These are phyloP conservation scores for Colletotrichum tabaci DNA, from an alignment of 2,329 filamentous ascomycete genomes.

Conservation along the genomic window DNA sequence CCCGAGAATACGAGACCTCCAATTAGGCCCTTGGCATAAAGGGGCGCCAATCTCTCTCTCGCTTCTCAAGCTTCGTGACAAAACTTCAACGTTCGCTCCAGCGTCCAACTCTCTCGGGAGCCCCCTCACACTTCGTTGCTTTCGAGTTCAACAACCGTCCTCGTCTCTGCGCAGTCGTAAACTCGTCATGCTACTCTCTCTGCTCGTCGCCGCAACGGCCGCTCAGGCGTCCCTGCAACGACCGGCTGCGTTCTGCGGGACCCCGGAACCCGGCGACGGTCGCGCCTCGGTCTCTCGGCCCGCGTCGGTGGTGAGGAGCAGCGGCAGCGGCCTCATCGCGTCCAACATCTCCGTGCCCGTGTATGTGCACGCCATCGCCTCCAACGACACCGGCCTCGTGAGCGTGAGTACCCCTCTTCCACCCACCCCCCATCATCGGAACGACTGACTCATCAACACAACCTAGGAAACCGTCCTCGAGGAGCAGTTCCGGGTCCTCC, in stretches of 20 bases:
- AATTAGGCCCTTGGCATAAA: neutral
- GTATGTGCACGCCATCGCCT: neutral
- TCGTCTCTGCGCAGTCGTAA: neutral
- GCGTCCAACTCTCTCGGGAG: neutral
- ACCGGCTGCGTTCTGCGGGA: neutral
- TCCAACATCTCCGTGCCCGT: conserved; percentile 3
- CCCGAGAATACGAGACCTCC: neutral
- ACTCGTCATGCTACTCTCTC: neutral
- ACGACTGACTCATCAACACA: neutral
- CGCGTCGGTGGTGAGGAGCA: too few relatives aligned
- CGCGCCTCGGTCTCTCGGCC: neutral
- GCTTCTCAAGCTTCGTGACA: too few relatives aligned
- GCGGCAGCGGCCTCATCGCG: neutral
- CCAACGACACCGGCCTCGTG: neutral
- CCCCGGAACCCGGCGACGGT: neutral
- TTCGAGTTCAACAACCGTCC: neutral
- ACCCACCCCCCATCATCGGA: neutral
- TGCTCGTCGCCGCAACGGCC: neutral
- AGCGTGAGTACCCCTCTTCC: neutral
- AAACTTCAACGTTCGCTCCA: too few relatives aligned
- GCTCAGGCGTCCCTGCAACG: neutral
- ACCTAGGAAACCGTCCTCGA: conserved; percentile 43
- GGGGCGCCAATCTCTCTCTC: neutral
- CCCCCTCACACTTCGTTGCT: neutral
- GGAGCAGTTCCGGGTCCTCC: conserved; percentile 48